These are phyloP conservation scores for Trichoderma asperellum DNA, from an alignment of 2,329 filamentous ascomycete species.

Conservation along the genomic window DNA sequence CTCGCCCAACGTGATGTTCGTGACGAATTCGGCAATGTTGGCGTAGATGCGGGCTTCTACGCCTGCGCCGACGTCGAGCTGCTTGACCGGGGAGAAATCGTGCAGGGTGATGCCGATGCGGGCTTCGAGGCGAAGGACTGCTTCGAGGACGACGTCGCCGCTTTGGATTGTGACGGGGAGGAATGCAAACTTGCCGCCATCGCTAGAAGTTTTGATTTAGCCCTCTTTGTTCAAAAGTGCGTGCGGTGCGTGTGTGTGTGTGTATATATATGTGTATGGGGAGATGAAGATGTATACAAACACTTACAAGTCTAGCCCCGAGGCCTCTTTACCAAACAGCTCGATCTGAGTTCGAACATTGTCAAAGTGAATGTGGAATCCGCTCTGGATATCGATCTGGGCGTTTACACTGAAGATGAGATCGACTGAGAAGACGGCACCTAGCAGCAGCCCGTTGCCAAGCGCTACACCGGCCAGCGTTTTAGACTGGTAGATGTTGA, in stretches of 20 bases:
- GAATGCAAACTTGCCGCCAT: slow-evolving; percentile 59
- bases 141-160: slow-evolving; percentile 48
- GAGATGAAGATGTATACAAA: background rate
- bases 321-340: slow-evolving; percentile 55
- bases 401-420: slow-evolving; percentile 54
- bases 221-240: background rate
- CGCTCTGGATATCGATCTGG: slow-evolving; percentile 55
- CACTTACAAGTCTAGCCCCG: slow-evolving; percentile 54
- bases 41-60: slow-evolving; percentile 54
- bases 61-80: slow-evolving; percentile 45
- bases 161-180: slow-evolving; percentile 56
- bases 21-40: slow-evolving; percentile 58
- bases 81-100: slow-evolving; percentile 15
- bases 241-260: background rate
- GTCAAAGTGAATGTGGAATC: slow-evolving; percentile 59
- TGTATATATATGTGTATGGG: background rate
- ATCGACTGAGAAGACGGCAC: slow-evolving; percentile 54
- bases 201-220: slow-evolving; percentile 40
- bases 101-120: slow-evolving; percentile 47
- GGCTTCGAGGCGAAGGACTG: slow-evolving; percentile 52
- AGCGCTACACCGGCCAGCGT: slow-evolving; percentile 49
- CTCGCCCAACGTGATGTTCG: slow-evolving; percentile 51
- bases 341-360: slow-evolving; percentile 54
- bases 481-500: slow-evolving; percentile 54
- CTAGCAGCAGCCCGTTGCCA: slow-evolving; percentile 47